Evolutionary conservation across 768 basidiomycete genomes (phyloP).

Genomic region (Mycena amicta): DNA sequence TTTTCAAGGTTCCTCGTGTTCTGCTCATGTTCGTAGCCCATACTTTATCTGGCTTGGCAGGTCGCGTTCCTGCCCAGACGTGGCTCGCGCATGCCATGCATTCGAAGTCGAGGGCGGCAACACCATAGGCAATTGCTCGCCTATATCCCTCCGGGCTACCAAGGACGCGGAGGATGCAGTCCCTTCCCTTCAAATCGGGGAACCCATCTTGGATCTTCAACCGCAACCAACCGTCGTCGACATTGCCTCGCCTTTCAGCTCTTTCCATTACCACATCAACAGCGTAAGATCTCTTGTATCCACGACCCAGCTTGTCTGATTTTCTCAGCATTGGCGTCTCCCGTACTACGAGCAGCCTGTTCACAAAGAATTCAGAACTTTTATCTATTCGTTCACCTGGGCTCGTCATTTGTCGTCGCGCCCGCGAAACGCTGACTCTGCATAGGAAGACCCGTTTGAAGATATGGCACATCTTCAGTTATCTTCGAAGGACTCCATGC

Average conservation of each 20-base stretch:
- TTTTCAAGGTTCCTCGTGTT: not conserved
- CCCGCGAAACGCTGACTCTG: not conserved
- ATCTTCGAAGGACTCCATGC: conserved; percentile 61
- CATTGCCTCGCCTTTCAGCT: conserved; percentile 56
- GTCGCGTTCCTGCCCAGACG: conserved; percentile 56
- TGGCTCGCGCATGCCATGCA: conserved; percentile 55
- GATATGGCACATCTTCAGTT: conserved; percentile 69
- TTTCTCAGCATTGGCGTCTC: conserved; percentile 58
- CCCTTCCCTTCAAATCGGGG: conserved; percentile 45
- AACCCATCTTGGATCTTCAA: conserved; percentile 33
- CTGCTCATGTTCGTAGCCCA: conserved; percentile 38
- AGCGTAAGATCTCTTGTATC: conserved; percentile 41
- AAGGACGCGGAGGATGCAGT: conserved; percentile 37
- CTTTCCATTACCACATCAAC: conserved; percentile 64
- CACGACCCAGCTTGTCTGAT: not conserved
- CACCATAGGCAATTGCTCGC: conserved; percentile 52
- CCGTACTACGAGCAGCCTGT: conserved; percentile 71
- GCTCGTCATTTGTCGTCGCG: conserved; percentile 27
- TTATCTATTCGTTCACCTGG: conserved; percentile 69
- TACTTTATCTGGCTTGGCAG: conserved; percentile 81
- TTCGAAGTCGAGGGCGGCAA: conserved; percentile 70
- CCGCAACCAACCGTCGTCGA: conserved; percentile 40
- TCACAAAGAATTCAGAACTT: conserved; percentile 67
- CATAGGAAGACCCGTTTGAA: conserved; percentile 71
- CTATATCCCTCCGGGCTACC: conserved; percentile 34